Base-by-base conservation (phyloP, 2,329 filamentous ascomycete genomes). In the Aureobasidium sp. region DNA sequence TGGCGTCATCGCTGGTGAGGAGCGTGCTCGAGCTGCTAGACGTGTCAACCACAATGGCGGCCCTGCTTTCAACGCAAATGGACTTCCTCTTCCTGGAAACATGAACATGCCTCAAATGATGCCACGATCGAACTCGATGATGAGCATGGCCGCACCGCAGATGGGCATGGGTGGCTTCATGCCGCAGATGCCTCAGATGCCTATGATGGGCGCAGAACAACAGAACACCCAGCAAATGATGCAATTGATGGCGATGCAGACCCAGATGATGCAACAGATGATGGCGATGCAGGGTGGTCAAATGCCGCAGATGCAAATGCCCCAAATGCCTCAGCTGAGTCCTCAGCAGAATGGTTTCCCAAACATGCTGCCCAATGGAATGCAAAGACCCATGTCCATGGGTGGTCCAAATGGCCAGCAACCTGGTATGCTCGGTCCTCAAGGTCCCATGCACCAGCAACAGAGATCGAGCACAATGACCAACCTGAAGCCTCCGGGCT, bases 1-100 rank as follows among this genome's bases (percentile, higher is more conserved):
- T 22, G 91, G 91, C 11, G 90, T 96, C 9, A 96, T 96, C 75
- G 90, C 90, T 37, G 88, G 80, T 58, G 91, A 96, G 75, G 91
- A 96, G 73, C 83, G 90, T 52, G 87, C 88, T 44, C 83, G 87
- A 66, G 90, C 90, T 34, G 80, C 90, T 79, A 82, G 91, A 68
- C 81, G 91, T 70, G 90, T 89, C 37, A 94, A 88, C 69, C 89
- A 88, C 63, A 68, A 68, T 53, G 67, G 69, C 25, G 55, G 42
- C 14, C 15, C 31, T 20, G 36, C 39, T 7, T 60, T 60, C 45
- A 60, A 60, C 45, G 55, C 61, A 2, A 68, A 67, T 58, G 56
- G 62, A 17, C 65, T 68, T 48, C 70, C 70, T 22, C 65, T 74
- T 53, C 71, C 71, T 7, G 65, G 64, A 20, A 72, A 71, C 55